These are phyloP conservation scores for Vitis hybrid DNA, from an alignment of 177 flowering plant species.

Conservation along the genomic window DNA sequence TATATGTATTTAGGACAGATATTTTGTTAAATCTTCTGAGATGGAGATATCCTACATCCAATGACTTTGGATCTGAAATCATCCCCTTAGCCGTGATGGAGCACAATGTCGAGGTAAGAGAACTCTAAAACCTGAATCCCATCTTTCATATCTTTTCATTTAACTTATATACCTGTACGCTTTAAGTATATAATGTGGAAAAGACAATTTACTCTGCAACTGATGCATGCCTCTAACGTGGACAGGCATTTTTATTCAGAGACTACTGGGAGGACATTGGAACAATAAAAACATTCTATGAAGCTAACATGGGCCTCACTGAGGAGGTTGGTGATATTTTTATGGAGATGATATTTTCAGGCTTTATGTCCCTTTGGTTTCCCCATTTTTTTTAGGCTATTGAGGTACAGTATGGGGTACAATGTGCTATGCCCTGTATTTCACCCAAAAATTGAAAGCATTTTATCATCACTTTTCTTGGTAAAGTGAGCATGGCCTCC, in stretches of 20 bases:
- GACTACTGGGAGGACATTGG: constrained; percentile 96
- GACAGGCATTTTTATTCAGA: constrained; percentile 76
- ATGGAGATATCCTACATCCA: constrained; percentile 77
- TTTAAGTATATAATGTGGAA: neutral
- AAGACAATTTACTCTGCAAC: neutral
- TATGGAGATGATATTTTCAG: neutral
- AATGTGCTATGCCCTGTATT: no score
- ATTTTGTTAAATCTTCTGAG: constrained; percentile 72
- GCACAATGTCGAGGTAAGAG: constrained; percentile 67
- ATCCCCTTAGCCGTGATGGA: constrained; percentile 83
- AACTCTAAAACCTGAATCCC: neutral
- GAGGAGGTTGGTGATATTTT: constrained; percentile 55
- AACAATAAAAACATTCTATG: constrained; percentile 72
- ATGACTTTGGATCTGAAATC: constrained; percentile 97
- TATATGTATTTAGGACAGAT: constrained; percentile 81
- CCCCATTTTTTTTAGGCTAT: neutral
- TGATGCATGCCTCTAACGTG: constrained; percentile 7
- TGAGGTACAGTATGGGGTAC: no score
- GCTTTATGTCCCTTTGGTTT: neutral
- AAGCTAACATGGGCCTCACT: constrained; percentile 83
- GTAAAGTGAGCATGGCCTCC: no score
- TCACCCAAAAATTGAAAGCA: no score
- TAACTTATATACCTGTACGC: neutral
- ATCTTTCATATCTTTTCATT: neutral
- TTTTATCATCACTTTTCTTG: no score